Base-by-base conservation (phyloP, 2,329 filamentous ascomycete species). In the Fusarium sp. region DNA sequence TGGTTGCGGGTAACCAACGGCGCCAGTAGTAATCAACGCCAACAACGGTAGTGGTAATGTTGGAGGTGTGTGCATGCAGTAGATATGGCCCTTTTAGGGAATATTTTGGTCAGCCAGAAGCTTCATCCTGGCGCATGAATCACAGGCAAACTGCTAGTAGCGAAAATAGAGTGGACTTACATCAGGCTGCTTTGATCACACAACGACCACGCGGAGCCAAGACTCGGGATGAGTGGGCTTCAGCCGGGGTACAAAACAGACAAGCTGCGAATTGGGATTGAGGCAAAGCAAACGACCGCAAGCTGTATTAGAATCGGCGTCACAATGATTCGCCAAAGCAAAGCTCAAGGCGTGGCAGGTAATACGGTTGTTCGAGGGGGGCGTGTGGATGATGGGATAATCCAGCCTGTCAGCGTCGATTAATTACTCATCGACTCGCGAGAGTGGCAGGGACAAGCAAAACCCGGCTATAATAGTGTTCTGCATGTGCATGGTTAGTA, bases 361-460 rank as follows among this genome's bases (percentile, higher is more conserved):
- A 64, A 62, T 56, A 66, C 63, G 54, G 68, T 59, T 73, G 50
- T 62, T 65, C 45, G 55, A 71, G 55, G 69, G 61, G 72, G 63
- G 69, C 57, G 73, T 74, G 74, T 59, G 55, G 45, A 57, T 66
- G 57, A 59, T 59, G 61, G 32, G 57, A 70, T 72, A 68, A 66
- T 57, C 43, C 59, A 74, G 69, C 78, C 78, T 80, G 73, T 80
- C 71, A 79, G 73, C 75, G 73, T 72, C 46, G 53, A 72, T 74
- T 53, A 77, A 80, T 80, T 80, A 79, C 76, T 79, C 78, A 79
- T 78, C 78, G 67, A 57, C 47, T 67, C 50, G 50, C 56, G 59
- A 63, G 40, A 56, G 46, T 27, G 55, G 59, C 68, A 74, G 64
- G 66, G 62, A 68, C 73, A 72, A 65, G 65, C 55, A 54, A 62